Evolutionary conservation across 108 stramenopile species (phyloP).

Genomic region (Aurantiochytrium sp.): DNA sequence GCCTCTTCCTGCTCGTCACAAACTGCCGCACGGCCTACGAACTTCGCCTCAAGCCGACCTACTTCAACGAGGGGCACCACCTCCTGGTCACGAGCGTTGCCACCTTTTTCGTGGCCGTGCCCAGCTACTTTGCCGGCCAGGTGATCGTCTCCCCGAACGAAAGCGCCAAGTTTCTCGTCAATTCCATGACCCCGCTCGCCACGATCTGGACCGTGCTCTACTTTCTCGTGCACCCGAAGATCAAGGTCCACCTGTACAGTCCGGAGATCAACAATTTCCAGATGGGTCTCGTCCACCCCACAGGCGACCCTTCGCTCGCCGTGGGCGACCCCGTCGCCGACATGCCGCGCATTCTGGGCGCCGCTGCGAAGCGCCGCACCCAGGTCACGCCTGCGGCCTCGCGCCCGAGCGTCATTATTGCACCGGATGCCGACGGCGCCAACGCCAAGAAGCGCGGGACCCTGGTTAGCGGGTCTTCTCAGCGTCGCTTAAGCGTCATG

Average conservation of each 20-base stretch:
- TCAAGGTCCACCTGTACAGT: background rate
- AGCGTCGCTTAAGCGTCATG: background rate
- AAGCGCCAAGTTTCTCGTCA: background rate
- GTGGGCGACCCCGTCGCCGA: conserved; percentile 12
- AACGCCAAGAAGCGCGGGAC: too few relatives aligned
- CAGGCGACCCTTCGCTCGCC: background rate
- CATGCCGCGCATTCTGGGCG: background rate
- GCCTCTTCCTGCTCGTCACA: background rate
- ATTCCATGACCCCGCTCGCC: background rate
- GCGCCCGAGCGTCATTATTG: background rate
- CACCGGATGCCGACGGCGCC: too few relatives aligned
- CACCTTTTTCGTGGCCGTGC: background rate
- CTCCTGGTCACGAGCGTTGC: background rate
- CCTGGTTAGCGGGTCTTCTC: too few relatives aligned
- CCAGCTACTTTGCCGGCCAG: background rate
- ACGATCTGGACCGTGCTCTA: background rate
- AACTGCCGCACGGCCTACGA: background rate
- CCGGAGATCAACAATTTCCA: conserved; percentile 14
- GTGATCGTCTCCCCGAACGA: conserved; percentile 8
- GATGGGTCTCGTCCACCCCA: background rate
- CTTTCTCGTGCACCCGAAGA: background rate
- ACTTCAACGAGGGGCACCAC: background rate
- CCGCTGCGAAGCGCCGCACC: background rate
- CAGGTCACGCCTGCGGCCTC: background rate
- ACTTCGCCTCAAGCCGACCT: background rate